Conservation (phyloP, 495 filamentous ascomycete species). For the Tuber microsphaerosporum region DNA sequence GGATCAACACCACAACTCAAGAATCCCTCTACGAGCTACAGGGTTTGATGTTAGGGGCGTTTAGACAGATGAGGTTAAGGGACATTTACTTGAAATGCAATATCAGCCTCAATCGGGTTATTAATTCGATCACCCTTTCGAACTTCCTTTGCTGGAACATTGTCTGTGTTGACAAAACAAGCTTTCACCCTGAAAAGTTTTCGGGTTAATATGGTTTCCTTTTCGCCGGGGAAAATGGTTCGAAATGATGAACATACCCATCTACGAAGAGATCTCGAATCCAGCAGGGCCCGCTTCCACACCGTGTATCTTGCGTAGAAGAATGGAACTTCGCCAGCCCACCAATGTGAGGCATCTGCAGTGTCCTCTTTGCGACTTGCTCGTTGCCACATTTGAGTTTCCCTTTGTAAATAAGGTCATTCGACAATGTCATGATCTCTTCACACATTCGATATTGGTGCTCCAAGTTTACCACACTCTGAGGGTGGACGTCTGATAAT, state of each 20-base stretch:
- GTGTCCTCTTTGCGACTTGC: constrained; percentile 59
- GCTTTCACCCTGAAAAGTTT: constrained; percentile 50
- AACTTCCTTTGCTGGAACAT: constrained; percentile 60
- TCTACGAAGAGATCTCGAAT: constrained; percentile 62
- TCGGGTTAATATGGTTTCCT: constrained; percentile 5
- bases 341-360: constrained; percentile 56
- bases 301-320: constrained; percentile 8
- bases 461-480: constrained; percentile 79
- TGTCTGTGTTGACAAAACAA: constrained; percentile 81
- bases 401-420: constrained; percentile 85
- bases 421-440: constrained; percentile 89
- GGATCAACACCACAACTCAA: constrained; percentile 66
- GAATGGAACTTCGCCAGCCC: constrained; percentile 45
- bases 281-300: constrained; percentile 57
- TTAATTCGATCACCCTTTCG: constrained; percentile 73
- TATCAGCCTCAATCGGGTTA: constrained; percentile 68
- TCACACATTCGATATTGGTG: constrained; percentile 98
- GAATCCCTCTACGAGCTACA: constrained; percentile 70
- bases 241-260: constrained; percentile 12
- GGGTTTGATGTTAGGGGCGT: constrained; percentile 35
- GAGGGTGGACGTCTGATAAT: constrained; percentile 77
- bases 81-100: constrained; percentile 44
- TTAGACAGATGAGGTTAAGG: not conserved
- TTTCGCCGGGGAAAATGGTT: not conserved
- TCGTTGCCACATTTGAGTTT: constrained; percentile 80